Evolutionary conservation across 495 filamentous ascomycete species (phyloP).

Genomic region (Talaromyces proteolyticus): DNA sequence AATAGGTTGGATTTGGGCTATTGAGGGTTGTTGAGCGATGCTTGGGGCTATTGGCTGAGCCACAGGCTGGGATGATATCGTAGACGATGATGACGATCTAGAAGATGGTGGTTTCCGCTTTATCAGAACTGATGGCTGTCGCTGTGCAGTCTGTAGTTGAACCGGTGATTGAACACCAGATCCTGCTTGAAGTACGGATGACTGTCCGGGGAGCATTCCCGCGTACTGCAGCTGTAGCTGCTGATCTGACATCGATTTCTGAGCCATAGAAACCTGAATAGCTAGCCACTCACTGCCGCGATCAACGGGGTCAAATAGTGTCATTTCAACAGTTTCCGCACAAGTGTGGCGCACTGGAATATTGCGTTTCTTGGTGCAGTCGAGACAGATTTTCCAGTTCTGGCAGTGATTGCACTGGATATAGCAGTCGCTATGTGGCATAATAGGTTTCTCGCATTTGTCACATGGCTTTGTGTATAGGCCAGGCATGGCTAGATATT

Average conservation of each 20-base stretch:
- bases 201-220: background rate
- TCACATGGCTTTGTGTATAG: background rate
- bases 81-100: conserved; percentile 1
- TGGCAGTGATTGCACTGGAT: conserved; percentile 5
- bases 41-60: background rate
- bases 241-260: conserved; percentile 2
- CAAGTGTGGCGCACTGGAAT: conserved; percentile 5
- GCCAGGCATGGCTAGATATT: background rate
- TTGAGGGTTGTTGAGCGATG: background rate
- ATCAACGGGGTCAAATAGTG: conserved; percentile 2
- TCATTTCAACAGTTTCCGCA: conserved; percentile 5
- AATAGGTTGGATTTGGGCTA: background rate
- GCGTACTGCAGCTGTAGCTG: background rate
- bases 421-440: conserved; percentile 1
- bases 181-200: background rate
- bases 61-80: background rate
- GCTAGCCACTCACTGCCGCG: background rate
- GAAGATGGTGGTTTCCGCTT: background rate
- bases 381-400: background rate
- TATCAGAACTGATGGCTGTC: background rate
- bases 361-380: conserved; percentile 2
- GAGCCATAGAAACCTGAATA: conserved; percentile 2
- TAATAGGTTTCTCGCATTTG: conserved; percentile 2
- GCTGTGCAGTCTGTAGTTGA: background rate
- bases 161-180: background rate